Evolutionary conservation across 2,329 filamentous ascomycete genomes (phyloP), one percentile per base, ranked within the genome.

Genomic region (Orbilia javanica): DNA sequence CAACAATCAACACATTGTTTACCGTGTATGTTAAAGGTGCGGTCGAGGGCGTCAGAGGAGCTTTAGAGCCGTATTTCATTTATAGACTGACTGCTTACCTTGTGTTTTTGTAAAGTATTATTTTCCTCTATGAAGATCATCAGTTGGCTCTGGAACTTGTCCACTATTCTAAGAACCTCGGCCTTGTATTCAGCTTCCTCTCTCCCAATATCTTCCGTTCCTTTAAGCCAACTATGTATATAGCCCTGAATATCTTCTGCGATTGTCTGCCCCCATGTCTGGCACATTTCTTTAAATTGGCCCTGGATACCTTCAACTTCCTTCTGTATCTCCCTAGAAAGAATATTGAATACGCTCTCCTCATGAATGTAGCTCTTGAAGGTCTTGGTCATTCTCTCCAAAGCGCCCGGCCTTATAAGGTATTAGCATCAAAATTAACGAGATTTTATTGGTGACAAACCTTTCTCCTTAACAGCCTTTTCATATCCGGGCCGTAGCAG

Each of bases 181-280:
- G 50, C 50, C 8, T 34, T 29, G 11, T 31, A 18, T 34, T 34
- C 50, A 3, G 50, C 50, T 13, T 53, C 50, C 3, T 53, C 50
- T 7, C 27, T 29, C 0, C 50, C 50, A 53, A 53, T 53, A 18
- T 53, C 50, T 7, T 53, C 50, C 1, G 50, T 34, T 2, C 27
- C 27, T 34, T 53, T 53, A 6, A 53, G 25, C 50, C 15, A 53
- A 31, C 50, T 27, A 53, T 53, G 25, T n/a, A 53, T 53, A 31
- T 53, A 8, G 25, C 50, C 25, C 13, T 53, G 50, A 4, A 53
- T 53, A 18, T 34, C 50, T n/a, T 53, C 50, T n/a, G 15, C 13
- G 11, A 34, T 31, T 31, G 27, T 29, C 25, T 31, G 10, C 0
- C 50, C 13, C 11, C 11, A 53, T 7, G 25, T n/a, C 13, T 53